Conservation (phyloP, 768 basidiomycete genomes). For the Leucosporidium scottii region DNA sequence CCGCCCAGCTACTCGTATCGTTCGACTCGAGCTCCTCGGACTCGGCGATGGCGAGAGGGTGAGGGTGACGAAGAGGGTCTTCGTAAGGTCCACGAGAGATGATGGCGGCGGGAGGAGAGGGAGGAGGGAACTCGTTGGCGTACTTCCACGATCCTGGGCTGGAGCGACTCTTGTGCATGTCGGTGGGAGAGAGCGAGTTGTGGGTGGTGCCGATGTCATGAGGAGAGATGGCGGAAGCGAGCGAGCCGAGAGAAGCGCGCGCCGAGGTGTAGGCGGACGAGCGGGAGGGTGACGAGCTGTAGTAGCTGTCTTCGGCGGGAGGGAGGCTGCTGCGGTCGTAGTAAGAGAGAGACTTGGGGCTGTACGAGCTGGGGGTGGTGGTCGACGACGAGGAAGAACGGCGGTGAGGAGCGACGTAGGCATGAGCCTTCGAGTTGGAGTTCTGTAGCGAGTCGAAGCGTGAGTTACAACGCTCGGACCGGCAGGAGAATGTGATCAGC, state of each 20-base stretch:
- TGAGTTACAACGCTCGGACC: too few relatives aligned
- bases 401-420: constrained; percentile 2
- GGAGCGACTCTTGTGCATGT: background rate
- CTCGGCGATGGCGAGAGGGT: background rate
- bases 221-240: background rate
- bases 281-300: background rate
- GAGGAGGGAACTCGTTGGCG: background rate
- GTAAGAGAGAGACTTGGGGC: background rate
- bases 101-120: background rate
- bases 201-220: background rate
- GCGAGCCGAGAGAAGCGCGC: background rate
- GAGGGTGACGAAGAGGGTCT: background rate
- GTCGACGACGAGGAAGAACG: background rate
- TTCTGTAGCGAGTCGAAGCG: background rate
- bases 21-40: background rate
- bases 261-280: background rate
- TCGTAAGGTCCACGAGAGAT: constrained; percentile 4
- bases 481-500: too few relatives aligned
- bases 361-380: background rate
- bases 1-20: background rate
- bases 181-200: background rate
- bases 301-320: constrained; percentile 22
- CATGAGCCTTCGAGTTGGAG: background rate
- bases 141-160: background rate
- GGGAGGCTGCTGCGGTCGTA: constrained; percentile 19